Evolutionary conservation across 495 filamentous ascomycete genomes (phyloP).

Genomic region (Aspergillus nanangensis): DNA sequence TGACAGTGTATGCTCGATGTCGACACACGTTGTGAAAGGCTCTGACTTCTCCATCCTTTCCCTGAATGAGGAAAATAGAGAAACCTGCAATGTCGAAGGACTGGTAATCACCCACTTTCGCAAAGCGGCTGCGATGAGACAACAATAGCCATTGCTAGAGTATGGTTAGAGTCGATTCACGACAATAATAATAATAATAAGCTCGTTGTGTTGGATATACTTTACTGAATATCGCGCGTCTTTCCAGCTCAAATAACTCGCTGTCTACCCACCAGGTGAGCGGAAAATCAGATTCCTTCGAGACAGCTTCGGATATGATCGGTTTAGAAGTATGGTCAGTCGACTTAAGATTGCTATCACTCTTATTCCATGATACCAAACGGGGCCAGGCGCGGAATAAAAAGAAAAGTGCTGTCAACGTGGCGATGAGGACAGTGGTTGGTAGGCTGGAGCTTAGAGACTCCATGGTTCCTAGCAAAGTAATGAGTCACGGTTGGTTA

Average conservation of each 20-base stretch:
- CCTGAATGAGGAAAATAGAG: conserved; percentile 43
- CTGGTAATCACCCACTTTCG: conserved; percentile 46
- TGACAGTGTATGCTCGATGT: conserved; percentile 54
- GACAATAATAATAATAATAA: not conserved
- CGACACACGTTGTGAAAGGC: conserved; percentile 59
- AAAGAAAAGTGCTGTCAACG: conserved; percentile 6
- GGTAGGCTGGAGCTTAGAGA: not conserved
- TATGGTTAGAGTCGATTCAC: not conserved
- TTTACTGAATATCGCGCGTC: conserved; percentile 49
- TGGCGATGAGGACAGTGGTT: conserved; percentile 1
- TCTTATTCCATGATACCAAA: not conserved
- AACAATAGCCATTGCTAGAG: conserved; percentile 44
- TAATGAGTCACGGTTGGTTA: too few relatives aligned
- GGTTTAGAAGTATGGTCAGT: too few relatives aligned
- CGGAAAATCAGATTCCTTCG: conserved; percentile 38
- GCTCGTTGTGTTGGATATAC: conserved; percentile 9
- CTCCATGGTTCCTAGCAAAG: conserved; percentile 1
- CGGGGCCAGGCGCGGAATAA: conserved; percentile 7
- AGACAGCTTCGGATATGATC: conserved; percentile 18
- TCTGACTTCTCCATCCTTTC: conserved; percentile 45
- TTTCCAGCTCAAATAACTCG: conserved; percentile 47
- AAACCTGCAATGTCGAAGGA: conserved; percentile 45
- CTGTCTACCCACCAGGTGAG: conserved; percentile 40
- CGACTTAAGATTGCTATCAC: too few relatives aligned
- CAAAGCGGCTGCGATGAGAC: conserved; percentile 40